A percentile compares a stretch with the other conserved stretches of the same genome.
Conservation (phyloP, 352 stramenopile species). For the Pythium phragmitis region DNA sequence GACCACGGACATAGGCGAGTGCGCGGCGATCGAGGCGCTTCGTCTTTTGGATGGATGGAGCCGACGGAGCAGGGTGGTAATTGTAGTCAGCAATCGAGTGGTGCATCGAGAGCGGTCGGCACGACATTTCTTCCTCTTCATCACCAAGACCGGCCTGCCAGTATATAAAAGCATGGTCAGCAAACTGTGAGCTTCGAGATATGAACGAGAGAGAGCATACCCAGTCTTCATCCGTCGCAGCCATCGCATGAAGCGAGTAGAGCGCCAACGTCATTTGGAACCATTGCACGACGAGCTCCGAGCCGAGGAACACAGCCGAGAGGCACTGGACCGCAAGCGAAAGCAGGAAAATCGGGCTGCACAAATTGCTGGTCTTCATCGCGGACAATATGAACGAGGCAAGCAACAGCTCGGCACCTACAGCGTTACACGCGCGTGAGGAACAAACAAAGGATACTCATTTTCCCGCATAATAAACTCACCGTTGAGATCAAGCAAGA, state of each 20-base stretch:
- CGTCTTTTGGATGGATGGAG: constrained; percentile 72
- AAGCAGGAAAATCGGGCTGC: constrained; percentile 80
- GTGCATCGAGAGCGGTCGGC: constrained; percentile 50
- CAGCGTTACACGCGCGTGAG: background rate
- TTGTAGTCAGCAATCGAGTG: constrained; percentile 83
- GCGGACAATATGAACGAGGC: constrained; percentile 86
- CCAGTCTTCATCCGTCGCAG: constrained; percentile 73
- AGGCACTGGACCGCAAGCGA: constrained; percentile 76
- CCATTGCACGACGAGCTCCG: constrained; percentile 83
- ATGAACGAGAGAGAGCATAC: constrained; percentile 30
- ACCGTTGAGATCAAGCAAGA: constrained; percentile 89
- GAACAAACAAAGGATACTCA: background rate
- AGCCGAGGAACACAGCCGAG: constrained; percentile 79
- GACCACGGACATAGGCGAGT: constrained; percentile 67
- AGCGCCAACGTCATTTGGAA: constrained; percentile 79
- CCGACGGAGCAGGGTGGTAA: constrained; percentile 55
- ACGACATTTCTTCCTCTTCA: constrained; percentile 62
- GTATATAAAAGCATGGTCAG: background rate
- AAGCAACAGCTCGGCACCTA: constrained; percentile 75
- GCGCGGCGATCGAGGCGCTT: constrained; percentile 77
- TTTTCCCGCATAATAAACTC: background rate
- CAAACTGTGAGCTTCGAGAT: background rate
- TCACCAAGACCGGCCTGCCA: constrained; percentile 51
- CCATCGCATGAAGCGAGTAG: constrained; percentile 81
- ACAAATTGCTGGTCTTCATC: constrained; percentile 84